Base-by-base conservation (phyloP, 73 alveolate species). In the Uronychia binucleata region DNA sequence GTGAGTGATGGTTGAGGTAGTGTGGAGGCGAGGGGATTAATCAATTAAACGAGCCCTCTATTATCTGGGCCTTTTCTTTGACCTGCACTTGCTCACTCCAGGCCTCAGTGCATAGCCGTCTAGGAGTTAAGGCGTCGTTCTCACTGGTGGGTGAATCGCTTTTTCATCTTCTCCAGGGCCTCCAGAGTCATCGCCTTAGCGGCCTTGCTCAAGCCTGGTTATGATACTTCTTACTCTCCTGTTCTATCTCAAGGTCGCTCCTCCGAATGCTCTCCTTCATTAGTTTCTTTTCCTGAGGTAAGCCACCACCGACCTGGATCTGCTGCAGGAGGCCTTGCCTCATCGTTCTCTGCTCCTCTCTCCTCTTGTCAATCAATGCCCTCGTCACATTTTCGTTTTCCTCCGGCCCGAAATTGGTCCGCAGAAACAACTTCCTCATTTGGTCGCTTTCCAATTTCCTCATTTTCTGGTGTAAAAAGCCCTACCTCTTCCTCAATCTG, bases 341-440 rank as follows among this genome's bases (percentile, higher is more conserved):
- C 75, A 81, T 59, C n/a, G 30, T 78, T 26, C 28, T n/a, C 11
- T 33, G n/a, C n/a, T 81, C 58, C 57, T 59, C 58, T 26, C 32
- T 31, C 1, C n/a, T 8, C 26, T 33, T 35, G 8, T 60, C 58
- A 0, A 5, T 59, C 32, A 30, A 34, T 11, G 58, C 83, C 26
- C 74, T 32, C 30, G n/a, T 11, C 0, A 59, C 74, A 25, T 30
- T 28, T 31, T 82, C 83, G 59, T 82, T 67, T 35, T 74, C 83
- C 19, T 82, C 89, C 29, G 89, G 83, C 1, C 89, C 89, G 28
- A 74, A 82, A 75, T 82, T 82, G 0, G 89, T 82, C 30, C 57
- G 60, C 33, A 74, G 77, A 25, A 30, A 57, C 58, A 58, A 79
- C 59, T 82, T 82, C 30, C 28, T 57, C 27, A 30, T 74, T 31